A percentile compares a stretch with the other conserved stretches of the same genome.
These are phyloP conservation scores for Mortierella sp. DNA, from an alignment of 371 early-diverging fungal species.

Conservation along the genomic window DNA sequence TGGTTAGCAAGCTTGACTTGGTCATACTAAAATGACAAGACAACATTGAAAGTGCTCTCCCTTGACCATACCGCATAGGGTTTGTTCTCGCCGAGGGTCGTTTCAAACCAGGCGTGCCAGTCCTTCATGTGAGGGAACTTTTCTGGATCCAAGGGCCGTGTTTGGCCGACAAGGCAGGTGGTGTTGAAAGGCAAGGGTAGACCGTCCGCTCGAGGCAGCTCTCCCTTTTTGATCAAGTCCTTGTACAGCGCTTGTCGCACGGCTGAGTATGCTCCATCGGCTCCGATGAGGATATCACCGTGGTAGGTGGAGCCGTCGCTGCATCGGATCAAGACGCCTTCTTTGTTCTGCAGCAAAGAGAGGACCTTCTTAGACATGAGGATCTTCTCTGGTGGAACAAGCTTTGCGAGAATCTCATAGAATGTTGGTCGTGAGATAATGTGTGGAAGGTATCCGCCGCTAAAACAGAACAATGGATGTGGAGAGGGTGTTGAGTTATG, in stretches of 20 bases:
- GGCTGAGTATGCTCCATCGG: slow-evolving; percentile 38
- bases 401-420: slow-evolving; percentile 9
- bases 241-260: slow-evolving; percentile 30
- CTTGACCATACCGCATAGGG: slow-evolving; percentile 26
- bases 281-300: slow-evolving; percentile 37
- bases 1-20: no score
- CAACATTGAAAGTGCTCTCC: neutral
- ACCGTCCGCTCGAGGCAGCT: slow-evolving; percentile 18
- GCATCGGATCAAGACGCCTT: slow-evolving; percentile 31
- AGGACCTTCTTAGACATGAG: slow-evolving; percentile 30
- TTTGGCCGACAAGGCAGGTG: slow-evolving; percentile 37
- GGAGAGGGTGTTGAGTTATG: neutral
- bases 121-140: slow-evolving; percentile 25
- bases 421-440: slow-evolving; percentile 27
- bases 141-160: slow-evolving; percentile 19
- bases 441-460: slow-evolving; percentile 27
- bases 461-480: neutral
- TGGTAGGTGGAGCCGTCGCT: slow-evolving; percentile 25
- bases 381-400: slow-evolving; percentile 23
- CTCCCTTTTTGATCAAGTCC: slow-evolving; percentile 8
- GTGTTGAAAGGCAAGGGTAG: slow-evolving; percentile 28
- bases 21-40: neutral
- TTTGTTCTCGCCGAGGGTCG: slow-evolving; percentile 24
- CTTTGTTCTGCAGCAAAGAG: slow-evolving; percentile 25
- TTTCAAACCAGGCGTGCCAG: slow-evolving; percentile 33